These are phyloP conservation scores for Boletus coffeatus DNA, from an alignment of 1,284 basidiomycete species.

Conservation along the genomic window DNA sequence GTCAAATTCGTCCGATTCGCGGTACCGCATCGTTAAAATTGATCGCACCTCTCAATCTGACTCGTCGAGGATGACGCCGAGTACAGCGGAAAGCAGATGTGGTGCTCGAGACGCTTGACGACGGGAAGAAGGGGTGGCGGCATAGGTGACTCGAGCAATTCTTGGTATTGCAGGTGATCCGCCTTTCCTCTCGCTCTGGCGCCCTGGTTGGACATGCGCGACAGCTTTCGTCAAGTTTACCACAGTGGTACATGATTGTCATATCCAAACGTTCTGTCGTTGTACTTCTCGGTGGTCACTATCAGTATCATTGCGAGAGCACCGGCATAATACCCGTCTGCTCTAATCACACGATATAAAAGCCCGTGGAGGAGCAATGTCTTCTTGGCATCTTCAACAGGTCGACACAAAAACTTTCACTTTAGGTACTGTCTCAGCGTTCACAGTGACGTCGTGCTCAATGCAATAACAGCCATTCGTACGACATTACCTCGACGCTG, in stretches of 20 bases:
- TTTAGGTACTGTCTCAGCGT: constrained; percentile 66
- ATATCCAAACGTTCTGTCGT: constrained; percentile 91
- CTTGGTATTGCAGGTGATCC: constrained; percentile 68
- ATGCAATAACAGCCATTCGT: constrained; percentile 69
- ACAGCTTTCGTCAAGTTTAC: constrained; percentile 85
- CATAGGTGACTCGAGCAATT: constrained; percentile 75
- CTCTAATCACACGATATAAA: constrained; percentile 74
- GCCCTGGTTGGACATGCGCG: background rate
- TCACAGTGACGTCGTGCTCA: constrained; percentile 4
- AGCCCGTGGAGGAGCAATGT: constrained; percentile 78
- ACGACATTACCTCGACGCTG: constrained; percentile 92
- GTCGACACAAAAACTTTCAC: constrained; percentile 99
- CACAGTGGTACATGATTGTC: constrained; percentile 85
- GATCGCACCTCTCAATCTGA: constrained; percentile 78
- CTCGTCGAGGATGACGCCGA: constrained; percentile 82
- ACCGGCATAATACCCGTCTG: constrained; percentile 79
- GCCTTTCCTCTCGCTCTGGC: background rate
- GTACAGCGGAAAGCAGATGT: constrained; percentile 85
- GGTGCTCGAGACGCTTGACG: constrained; percentile 90
- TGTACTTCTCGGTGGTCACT: constrained; percentile 93
- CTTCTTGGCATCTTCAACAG: constrained; percentile 93
- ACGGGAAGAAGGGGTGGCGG: constrained; percentile 89
- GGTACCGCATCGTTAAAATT: constrained; percentile 88
- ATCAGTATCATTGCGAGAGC: constrained; percentile 95
- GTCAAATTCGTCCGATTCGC: constrained; percentile 77